Conservation (phyloP, 495 filamentous ascomycete species). For the Sabuloglossum arenarium region DNA sequence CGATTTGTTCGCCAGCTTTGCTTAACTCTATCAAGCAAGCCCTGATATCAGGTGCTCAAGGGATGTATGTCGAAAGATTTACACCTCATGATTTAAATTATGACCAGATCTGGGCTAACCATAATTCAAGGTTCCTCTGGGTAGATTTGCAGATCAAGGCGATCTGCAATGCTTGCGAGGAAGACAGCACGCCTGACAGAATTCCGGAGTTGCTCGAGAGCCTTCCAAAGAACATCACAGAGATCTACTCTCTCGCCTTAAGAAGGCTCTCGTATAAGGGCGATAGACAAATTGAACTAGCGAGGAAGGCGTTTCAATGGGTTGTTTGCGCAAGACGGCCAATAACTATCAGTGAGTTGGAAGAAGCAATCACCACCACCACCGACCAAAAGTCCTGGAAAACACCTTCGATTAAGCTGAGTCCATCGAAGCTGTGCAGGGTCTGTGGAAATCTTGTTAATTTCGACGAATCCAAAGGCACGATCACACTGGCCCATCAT, state of each 20-base stretch:
- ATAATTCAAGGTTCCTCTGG: constrained; percentile 16
- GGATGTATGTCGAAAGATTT: constrained; percentile 7
- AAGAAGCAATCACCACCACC: neutral
- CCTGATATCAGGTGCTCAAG: constrained; percentile 2
- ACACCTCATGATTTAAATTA: neutral
- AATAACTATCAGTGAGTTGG: neutral
- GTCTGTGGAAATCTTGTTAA: neutral
- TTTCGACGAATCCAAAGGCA: neutral
- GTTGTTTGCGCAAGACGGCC: neutral
- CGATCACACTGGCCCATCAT: neutral
- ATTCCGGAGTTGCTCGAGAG: constrained; percentile 9
- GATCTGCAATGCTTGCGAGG: constrained; percentile 10
- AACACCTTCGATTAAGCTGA: neutral
- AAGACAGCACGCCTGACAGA: neutral
- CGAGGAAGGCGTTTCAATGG: neutral
- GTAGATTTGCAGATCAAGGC: constrained; percentile 13
- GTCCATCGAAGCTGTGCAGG: neutral
- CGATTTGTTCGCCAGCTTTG: constrained; percentile 7
- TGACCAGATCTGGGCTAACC: constrained; percentile 3
- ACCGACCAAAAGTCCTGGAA: neutral
- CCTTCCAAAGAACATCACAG: constrained; percentile 5
- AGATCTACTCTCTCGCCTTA: constrained; percentile 6
- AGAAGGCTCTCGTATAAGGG: neutral
- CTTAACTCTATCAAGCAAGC: constrained; percentile 7
- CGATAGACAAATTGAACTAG: constrained; percentile 4